These are phyloP conservation scores for Lomentospora prolificans DNA, from an alignment of 2,329 filamentous ascomycete species.

Conservation along the genomic window DNA sequence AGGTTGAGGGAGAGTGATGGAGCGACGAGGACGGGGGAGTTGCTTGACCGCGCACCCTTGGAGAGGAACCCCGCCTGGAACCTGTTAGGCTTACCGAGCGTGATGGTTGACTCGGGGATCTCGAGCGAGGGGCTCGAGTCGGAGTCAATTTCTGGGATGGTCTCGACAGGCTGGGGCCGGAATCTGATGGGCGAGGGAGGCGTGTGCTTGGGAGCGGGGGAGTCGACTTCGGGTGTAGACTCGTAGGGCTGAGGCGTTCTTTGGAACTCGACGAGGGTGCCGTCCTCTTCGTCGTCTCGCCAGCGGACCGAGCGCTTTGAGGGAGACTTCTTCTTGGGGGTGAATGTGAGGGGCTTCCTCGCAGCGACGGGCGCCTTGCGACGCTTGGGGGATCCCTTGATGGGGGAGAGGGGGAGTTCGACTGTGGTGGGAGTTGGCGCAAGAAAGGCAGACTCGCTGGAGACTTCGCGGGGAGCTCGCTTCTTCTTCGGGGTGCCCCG, in stretches of 20 bases:
- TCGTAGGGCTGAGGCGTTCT: constrained; percentile 69
- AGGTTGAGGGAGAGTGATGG: constrained; percentile 48
- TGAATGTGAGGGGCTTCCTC: constrained; percentile 68
- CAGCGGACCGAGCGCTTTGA: constrained; percentile 74
- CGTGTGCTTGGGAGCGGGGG: constrained; percentile 35
- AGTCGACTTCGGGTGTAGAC: constrained; percentile 25
- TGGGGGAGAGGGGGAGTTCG: constrained; percentile 40
- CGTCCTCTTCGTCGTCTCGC: constrained; percentile 83
- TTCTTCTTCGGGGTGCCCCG: constrained; percentile 70
- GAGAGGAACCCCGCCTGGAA: constrained; percentile 86
- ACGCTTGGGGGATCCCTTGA: constrained; percentile 52
- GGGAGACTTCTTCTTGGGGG: constrained; percentile 66
- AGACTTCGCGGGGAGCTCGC: constrained; percentile 24
- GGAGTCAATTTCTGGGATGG: constrained; percentile 28
- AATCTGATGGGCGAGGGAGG: constrained; percentile 35
- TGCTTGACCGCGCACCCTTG: constrained; percentile 35
- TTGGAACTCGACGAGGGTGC: constrained; percentile 79
- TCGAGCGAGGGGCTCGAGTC: constrained; percentile 50
- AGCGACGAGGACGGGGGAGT: constrained; percentile 51
- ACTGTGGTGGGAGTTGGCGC: constrained; percentile 15
- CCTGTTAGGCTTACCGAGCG: constrained; percentile 37
- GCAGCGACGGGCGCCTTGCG: constrained; percentile 52
- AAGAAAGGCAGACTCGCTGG: neutral
- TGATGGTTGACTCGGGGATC: constrained; percentile 27
- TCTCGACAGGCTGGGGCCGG: constrained; percentile 8